Evolutionary conservation across 108 stramenopile species (phyloP), one percentile per base, ranked within the genome.

Genomic region (Skeletonema grethae): DNA sequence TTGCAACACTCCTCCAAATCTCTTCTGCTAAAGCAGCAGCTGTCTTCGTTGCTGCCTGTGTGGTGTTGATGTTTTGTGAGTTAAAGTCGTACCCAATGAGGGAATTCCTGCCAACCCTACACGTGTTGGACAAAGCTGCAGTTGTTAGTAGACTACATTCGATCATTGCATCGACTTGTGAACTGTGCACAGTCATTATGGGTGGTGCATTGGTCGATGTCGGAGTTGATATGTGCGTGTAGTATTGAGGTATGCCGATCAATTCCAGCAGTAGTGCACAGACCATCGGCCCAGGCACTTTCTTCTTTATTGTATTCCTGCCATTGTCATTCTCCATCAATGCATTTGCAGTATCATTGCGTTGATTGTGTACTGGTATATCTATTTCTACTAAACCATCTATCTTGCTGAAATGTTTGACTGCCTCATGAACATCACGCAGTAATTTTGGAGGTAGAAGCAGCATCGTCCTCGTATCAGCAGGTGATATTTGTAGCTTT

Each of bases 41-140:
- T 3, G 71, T 55, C 63, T 63, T 72, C 53, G 7, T 25, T 11
- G 39, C n/a, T 7, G 7, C 4, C 29, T 36, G 67, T n/a, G 29
- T 15, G 8, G 32, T 11, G 32, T 53, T 30, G 25, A 13, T 29
- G 35, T n/a, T 64, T n/a, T 43, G 55, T 25, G 35, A 59, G 32
- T 50, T 67, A 57, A 80, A 80, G 64, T 80, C 68, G 56, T 55
- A 22, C 8, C 68, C 72, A 46, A 80, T 67, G 9, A 80, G 41
- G 1, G 79, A 80, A 31, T 34, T 22, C 29, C 58, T 68, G 4
- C 72, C 72, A 8, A 60, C n/a, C 22, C 73, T 62, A 31, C 79
- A 80, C 7, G 65, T 63, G n/a, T 65, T 65, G 11, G 72, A 72
- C 30, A 80, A 30, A 15, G 79, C 67, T 3, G 62, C 20, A 7